Evolutionary conservation across 441 rosid species (phyloP), one percentile per base, ranked within the genome.

Genomic region (Melastoma candidum): DNA sequence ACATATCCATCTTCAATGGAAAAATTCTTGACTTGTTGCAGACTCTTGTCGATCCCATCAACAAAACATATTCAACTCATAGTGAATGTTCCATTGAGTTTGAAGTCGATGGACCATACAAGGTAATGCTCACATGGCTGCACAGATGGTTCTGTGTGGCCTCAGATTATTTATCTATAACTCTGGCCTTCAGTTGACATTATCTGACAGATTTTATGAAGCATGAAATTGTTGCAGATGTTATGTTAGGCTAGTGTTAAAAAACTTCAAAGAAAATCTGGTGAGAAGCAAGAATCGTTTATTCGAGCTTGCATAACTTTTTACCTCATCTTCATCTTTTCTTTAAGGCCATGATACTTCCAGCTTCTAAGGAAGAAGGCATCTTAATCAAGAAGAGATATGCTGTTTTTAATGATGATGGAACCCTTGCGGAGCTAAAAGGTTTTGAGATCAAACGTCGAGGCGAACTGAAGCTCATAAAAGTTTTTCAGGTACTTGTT

Each of bases 101-200:
- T 75, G 99, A 93, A 82, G 99, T 93, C 66, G 99, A 93, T 79
- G 99, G 99, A 63, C 97, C 97, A 43, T 93, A 93, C 83, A 93
- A 93, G 99, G 98, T 88, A 83, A 68, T 56, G 4, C 25, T 55
- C 11, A 11, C 60, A 43, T 25, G 43, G 26, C 22, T 17, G 22
- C 22, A 17, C 22, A 17, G 22, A 17, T 17, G 22, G 22, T 17
- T 17, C 22, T 17, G 22, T 17, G 22, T 17, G 58, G 47, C 36
- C 50, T 63, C 51, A 27, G 41, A 63, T 14, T 54, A 29, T 29
- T 3, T 29, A 17, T 29, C 7, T 29, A 29, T 29, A 3, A 29
- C 36, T 29, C 7, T 29, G 36, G 36, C 36, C 36, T 29, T 7
- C 36, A 7, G 7, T 29, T 29, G 36, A 3, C 36, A 29, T 29